Conservation (phyloP, 2,329 filamentous ascomycete genomes). For the Fusarium sp. region DNA sequence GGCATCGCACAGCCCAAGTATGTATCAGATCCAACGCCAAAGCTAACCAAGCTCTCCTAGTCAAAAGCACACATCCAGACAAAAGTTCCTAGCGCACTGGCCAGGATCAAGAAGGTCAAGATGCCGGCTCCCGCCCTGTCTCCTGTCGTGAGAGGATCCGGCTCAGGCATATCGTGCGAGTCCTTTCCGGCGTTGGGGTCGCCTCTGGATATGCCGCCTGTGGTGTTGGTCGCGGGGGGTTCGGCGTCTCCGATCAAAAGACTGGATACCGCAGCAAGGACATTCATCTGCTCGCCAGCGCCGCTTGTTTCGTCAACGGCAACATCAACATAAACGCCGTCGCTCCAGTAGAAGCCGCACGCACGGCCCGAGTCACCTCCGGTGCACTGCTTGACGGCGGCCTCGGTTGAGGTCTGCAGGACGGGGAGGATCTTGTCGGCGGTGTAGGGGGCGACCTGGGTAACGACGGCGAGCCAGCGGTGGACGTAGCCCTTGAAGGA, state of each 20-base stretch:
- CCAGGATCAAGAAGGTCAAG: conserved; percentile 56
- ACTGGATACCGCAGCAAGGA: conserved; percentile 62
- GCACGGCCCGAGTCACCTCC: conserved; percentile 65
- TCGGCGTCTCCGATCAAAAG: conserved; percentile 55
- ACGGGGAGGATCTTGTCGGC: conserved; percentile 63
- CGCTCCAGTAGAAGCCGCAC: conserved; percentile 72
- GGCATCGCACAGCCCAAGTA: background rate
- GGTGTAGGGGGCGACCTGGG: conserved; percentile 70
- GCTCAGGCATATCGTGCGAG: conserved; percentile 45
- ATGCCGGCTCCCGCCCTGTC: conserved; percentile 61
- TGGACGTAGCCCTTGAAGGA: conserved; percentile 77
- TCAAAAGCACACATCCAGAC: conserved; percentile 60
- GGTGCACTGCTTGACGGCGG: conserved; percentile 69
- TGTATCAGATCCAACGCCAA: conserved; percentile 12
- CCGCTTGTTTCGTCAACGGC: conserved; percentile 63
- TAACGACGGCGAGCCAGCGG: conserved; percentile 69
- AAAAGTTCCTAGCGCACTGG: conserved; percentile 55
- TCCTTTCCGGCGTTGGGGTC: conserved; percentile 53
- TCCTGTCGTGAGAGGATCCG: conserved; percentile 51
- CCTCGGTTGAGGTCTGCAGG: conserved; percentile 65
- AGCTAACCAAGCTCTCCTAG: conserved; percentile 10
- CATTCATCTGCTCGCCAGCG: conserved; percentile 68
- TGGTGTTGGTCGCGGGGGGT: conserved; percentile 55
- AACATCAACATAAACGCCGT: conserved; percentile 55
- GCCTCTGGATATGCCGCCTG: conserved; percentile 61